Evolutionary conservation across 2,329 filamentous ascomycete species (phyloP), one percentile per base, ranked within the genome.

Genomic region (Paraphaeosphaeria sporulosa): DNA sequence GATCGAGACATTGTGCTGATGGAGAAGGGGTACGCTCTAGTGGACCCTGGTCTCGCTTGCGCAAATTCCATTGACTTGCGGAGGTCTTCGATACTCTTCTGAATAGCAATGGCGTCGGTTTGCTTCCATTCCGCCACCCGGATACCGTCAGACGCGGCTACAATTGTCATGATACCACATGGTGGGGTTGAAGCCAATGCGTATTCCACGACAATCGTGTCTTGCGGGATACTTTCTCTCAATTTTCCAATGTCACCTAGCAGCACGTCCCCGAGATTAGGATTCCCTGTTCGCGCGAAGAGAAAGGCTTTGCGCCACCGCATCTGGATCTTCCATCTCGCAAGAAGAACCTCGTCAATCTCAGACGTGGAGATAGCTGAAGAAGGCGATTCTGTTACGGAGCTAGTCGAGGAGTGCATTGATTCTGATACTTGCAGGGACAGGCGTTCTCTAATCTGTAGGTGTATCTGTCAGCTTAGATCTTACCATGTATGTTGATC

Each of bases 101-200:
- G 52, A 10, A 63, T 54, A 12, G 53, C 27, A 15, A 32, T 50
- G 23, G 53, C 54, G 19, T 63, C 52, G 17, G 42, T 49, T 32
- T 63, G 53, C 25, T 60, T 44, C 60, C 60, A 63, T n/a, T 58
- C n/a, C 6, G 58, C 60, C 43, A 36, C 48, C n/a, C 47, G 21
- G 12, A 60, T 52, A 27, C 60, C 58, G 23, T 60, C 47, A 3
- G 48, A 54, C 12, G 57, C 50, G 49, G 58, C 57, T 13, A 60
- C 54, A 19, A 63, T 55, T 5, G 52, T 63, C 53, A 63, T 57
- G 13, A 63, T 23, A 4, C 60, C 60, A 40, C 43, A 57, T 9
- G 60, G 60, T 12, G 60, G 25, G 23, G 46, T 54, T 32, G 57
- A 60, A n/a, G 58, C 54, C 30, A 63, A 42, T 4, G 56, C 58